These are phyloP conservation scores for Epipyxis sp. DNA, from an alignment of 108 stramenopile genomes.

Conservation along the genomic window DNA sequence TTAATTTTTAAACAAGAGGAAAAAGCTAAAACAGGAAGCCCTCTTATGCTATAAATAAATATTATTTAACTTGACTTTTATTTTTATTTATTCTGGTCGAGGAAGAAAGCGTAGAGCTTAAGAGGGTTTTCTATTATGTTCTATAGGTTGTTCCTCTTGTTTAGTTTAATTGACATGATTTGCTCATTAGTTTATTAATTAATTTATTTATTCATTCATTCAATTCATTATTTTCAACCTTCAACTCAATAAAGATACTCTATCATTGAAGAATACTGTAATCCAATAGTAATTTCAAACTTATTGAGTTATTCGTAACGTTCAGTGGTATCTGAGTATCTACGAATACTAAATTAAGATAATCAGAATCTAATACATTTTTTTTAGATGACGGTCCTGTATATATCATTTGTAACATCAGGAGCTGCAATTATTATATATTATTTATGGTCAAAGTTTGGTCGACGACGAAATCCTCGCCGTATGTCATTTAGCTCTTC, in stretches of 20 bases:
- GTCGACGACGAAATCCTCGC: neutral
- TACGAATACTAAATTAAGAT: no score
- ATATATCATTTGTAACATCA: neutral
- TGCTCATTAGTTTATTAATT: neutral
- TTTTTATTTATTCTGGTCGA: no score
- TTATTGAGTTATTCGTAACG: neutral
- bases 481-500: neutral
- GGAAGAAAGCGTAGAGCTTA: no score
- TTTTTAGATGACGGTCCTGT: neutral
- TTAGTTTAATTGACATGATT: no score
- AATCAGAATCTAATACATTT: no score
- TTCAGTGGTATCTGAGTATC: no score
- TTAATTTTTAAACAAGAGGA: neutral
- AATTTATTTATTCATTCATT: no score
- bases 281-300: neutral
- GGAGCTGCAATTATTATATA: neutral
- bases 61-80: neutral
- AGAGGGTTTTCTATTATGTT: neutral
- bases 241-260: neutral
- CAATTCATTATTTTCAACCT: neutral
- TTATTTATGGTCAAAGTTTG: neutral
- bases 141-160: no score
- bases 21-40: neutral
- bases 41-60: neutral
- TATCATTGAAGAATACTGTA: slow-evolving; percentile 2